Base-by-base conservation (phyloP, 2,329 filamentous ascomycete genomes). In the Colletotrichum aenigma region DNA sequence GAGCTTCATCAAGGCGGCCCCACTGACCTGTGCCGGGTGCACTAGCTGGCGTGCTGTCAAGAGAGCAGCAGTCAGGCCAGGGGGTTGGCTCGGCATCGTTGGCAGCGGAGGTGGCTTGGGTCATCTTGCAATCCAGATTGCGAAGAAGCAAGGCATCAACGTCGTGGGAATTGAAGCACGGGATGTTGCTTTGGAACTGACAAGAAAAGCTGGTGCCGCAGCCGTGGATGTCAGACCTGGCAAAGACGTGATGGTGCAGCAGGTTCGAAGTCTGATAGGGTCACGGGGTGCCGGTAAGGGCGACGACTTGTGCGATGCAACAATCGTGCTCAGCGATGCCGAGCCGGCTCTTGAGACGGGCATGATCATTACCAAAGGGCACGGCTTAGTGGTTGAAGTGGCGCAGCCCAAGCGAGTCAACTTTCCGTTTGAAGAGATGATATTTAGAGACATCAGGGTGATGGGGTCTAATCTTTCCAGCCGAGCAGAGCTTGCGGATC, bases 141-240 rank as follows among this genome's bases (percentile, higher is more conserved):
- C 94, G 38, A 93, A 92, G 83, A 94, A 94, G n/a, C 96, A 96
- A 94, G 94, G 94, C 71, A 86, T 96, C 66, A 88, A 90, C 70
- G 87, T 91, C 70, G 92, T 96, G 80, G 94, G 92, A 76, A 94
- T 96, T 78, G 94, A 96, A 81, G 90, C 89, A 30, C 82, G 90
- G 60, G 89, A 91, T 67, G 87, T 87, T 78, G 90, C 87, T 0
- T 80, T 92, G 26, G 84, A 84, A 66, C 75, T 92, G 34, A 85
- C 87, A 4, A 84, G 81, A 75, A 80, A 86, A 21, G 82, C 82
- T 28, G 90, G 91, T 8, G 90, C 89, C 1, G 86, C 91, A 70
- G 79, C 88, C 1, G 85, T 91, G 4, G 90, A 93, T 80, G 89
- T 87, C 21, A 79, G 90, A 43, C 80, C 83, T 21, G 87, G 86